Evolutionary conservation across 2,329 filamentous ascomycete species (phyloP).

Genomic region (Fusarium sterilihyphosum): DNA sequence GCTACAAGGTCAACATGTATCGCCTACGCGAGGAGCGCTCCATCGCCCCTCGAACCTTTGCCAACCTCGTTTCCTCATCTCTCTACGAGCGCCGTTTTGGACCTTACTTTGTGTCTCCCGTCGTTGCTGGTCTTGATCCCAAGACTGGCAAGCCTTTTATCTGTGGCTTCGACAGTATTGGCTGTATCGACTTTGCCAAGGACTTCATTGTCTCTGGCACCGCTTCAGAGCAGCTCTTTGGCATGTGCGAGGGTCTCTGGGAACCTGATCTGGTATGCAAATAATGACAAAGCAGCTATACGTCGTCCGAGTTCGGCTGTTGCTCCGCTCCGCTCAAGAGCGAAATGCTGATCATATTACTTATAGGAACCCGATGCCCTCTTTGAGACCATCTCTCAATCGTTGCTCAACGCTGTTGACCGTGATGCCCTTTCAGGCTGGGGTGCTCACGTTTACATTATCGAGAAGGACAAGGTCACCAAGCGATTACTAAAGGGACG

Average conservation of each 20-base stretch:
- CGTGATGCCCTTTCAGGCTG: slow-evolving; percentile 96
- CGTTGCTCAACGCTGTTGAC: slow-evolving; percentile 94
- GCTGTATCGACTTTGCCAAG: slow-evolving; percentile 99
- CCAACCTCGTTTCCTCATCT: slow-evolving; percentile 90
- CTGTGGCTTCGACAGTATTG: slow-evolving; percentile 98
- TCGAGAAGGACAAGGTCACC: slow-evolving; percentile 99
- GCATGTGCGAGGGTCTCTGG: slow-evolving; percentile 98
- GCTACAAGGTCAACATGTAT: slow-evolving; percentile 99
- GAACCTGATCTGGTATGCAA: slow-evolving; percentile 89
- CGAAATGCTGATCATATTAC: slow-evolving; percentile 25
- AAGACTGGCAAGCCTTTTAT: slow-evolving; percentile 97
- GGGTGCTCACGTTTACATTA: slow-evolving; percentile 99
- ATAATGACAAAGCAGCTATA: not conserved
- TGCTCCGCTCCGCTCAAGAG: not conserved
- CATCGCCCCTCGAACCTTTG: slow-evolving; percentile 94
- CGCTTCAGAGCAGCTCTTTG: slow-evolving; percentile 96
- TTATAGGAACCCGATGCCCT: slow-evolving; percentile 82
- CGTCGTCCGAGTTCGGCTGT: not conserved
- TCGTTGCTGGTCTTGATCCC: slow-evolving; percentile 93
- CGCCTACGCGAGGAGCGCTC: slow-evolving; percentile 96
- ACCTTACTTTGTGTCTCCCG: slow-evolving; percentile 94
- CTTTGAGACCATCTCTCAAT: slow-evolving; percentile 98
- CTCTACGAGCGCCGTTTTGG: slow-evolving; percentile 97
- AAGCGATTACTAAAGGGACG: slow-evolving; percentile 98
- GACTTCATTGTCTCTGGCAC: slow-evolving; percentile 99